Percentiles rank a stretch among this genome's conserved stretches.
Evolutionary conservation across 2,329 filamentous ascomycete genomes (phyloP).

Genomic region (Lecanoromycetidae sp.): DNA sequence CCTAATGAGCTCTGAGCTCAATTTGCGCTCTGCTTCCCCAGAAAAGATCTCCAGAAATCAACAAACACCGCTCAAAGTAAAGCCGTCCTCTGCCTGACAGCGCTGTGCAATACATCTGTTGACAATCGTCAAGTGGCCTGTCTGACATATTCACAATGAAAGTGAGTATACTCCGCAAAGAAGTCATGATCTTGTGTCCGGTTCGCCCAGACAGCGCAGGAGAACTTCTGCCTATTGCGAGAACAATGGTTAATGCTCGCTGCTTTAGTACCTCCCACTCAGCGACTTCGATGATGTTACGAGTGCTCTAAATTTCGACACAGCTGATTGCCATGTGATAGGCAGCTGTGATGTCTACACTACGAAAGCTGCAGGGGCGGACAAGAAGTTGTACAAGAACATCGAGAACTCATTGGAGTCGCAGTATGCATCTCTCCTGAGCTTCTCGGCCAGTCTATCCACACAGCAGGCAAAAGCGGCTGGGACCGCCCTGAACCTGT

Average conservation of each 20-base stretch:
- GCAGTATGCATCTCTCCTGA: conserved; percentile 77
- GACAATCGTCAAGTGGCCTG: conserved; percentile 6
- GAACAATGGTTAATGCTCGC: conserved; percentile 15
- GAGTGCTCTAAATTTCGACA: conserved; percentile 89
- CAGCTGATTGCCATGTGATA: conserved; percentile 78
- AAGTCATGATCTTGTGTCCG: conserved; percentile 5
- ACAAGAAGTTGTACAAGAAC: conserved; percentile 94
- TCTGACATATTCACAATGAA: conserved; percentile 10
- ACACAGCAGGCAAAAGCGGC: conserved; percentile 65
- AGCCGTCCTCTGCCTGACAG: conserved; percentile 5
- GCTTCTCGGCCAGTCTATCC: conserved; percentile 75
- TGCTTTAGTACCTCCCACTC: conserved; percentile 71
- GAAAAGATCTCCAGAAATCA: background rate
- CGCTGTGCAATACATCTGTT: background rate
- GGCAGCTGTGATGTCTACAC: conserved; percentile 96
- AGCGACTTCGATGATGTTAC: conserved; percentile 86
- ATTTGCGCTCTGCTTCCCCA: background rate
- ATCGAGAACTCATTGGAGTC: conserved; percentile 86
- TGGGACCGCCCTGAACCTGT: conserved; percentile 57
- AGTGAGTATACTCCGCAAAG: conserved; percentile 2
- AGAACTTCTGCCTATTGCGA: conserved; percentile 12
- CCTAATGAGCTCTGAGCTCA: background rate
- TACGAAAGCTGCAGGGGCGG: conserved; percentile 84
- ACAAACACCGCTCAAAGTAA: conserved; percentile 4
- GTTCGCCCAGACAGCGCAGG: conserved; percentile 14